A percentile compares a stretch with the other conserved stretches of the same genome.
Conservation (phyloP, 441 rosid genomes). For the Gossypium gossypioides region DNA sequence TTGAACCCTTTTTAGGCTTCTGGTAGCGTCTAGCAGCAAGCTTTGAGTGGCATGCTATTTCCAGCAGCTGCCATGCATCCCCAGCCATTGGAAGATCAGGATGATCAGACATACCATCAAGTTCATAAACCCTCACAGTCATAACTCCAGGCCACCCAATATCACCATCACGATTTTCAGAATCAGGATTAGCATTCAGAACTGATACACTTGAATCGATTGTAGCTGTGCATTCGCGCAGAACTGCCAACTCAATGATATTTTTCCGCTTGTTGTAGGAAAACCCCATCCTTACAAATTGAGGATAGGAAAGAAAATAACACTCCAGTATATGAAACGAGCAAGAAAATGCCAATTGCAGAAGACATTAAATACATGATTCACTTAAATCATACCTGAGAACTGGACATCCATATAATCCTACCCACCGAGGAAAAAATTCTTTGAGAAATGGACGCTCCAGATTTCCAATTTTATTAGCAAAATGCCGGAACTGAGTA, state of each 20-base stretch:
- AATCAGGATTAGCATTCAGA: constrained; percentile 48
- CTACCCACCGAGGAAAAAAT: constrained; percentile 90
- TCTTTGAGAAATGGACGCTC: constrained; percentile 97
- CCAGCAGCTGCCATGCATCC: constrained; percentile 88
- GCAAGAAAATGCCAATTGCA: neutral
- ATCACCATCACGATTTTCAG: constrained; percentile 80
- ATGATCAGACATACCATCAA: constrained; percentile 94
- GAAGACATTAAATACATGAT: constrained; percentile 1
- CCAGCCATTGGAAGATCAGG: constrained; percentile 93
- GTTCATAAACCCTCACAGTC: constrained; percentile 91
- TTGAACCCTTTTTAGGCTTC: constrained; percentile 85
- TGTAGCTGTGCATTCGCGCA: constrained; percentile 72
- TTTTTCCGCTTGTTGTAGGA: constrained; percentile 94
- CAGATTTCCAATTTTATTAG: constrained; percentile 86
- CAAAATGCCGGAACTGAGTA: constrained; percentile 87
- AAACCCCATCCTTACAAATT: constrained; percentile 72
- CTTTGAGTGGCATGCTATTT: constrained; percentile 91
- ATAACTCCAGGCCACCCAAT: constrained; percentile 97
- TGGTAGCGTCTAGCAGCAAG: constrained; percentile 86
- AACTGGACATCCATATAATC: constrained; percentile 79
- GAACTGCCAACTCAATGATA: constrained; percentile 80
- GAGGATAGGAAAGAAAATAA: constrained; percentile 8
- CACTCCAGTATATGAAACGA: constrained; percentile 12
- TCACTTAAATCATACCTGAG: constrained; percentile 49
- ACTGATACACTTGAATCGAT: constrained; percentile 51